phyloP scores from a whole-genome alignment of 345 rosid species.

The Eucalyptus erythrocorys region DNA sequence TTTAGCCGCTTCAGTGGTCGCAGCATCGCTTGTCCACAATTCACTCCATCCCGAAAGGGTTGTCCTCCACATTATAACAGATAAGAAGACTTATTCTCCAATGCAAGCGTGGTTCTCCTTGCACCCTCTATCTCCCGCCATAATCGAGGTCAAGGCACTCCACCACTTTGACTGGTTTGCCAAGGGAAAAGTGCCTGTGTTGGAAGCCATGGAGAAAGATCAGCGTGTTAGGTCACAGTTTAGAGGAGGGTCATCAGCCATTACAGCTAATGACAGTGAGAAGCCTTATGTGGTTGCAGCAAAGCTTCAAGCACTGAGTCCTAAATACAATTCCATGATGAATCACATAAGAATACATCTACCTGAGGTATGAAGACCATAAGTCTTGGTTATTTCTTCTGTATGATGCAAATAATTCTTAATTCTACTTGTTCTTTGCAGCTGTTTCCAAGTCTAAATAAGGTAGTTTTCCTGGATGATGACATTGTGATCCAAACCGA shows the following conservation, averaged over 20 bases:
- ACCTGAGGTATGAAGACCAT: conserved; percentile 58
- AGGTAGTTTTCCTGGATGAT: conserved; percentile 87
- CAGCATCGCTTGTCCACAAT: conserved; percentile 57
- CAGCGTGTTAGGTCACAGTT: conserved; percentile 76
- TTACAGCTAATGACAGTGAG: conserved; percentile 53
- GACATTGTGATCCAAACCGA: conserved; percentile 90
- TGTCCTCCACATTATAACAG: conserved; percentile 87
- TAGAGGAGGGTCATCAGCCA: conserved; percentile 92
- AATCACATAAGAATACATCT: conserved; percentile 91
- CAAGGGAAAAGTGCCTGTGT: conserved; percentile 87
- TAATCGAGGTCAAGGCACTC: conserved; percentile 90
- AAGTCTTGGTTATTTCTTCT: not conserved
- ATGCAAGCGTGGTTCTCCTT: conserved; percentile 99
- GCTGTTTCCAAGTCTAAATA: conserved; percentile 86
- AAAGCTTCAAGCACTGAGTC: conserved; percentile 90
- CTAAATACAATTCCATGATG: conserved; percentile 89
- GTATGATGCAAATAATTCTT: not conserved
- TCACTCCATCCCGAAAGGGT: conserved; percentile 51
- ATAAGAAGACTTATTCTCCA: conserved; percentile 80
- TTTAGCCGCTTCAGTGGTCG: conserved; percentile 89
- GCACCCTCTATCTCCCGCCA: conserved; percentile 71
- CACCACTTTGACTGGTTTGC: conserved; percentile 97
- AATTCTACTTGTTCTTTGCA: conserved; percentile 5
- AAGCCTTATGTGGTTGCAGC: conserved; percentile 77
- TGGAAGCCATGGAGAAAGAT: conserved; percentile 98